Evolutionary conservation across 768 basidiomycete species (phyloP), one percentile per base, ranked within the genome.

Genomic region (Lactifluus hygrophoroides): DNA sequence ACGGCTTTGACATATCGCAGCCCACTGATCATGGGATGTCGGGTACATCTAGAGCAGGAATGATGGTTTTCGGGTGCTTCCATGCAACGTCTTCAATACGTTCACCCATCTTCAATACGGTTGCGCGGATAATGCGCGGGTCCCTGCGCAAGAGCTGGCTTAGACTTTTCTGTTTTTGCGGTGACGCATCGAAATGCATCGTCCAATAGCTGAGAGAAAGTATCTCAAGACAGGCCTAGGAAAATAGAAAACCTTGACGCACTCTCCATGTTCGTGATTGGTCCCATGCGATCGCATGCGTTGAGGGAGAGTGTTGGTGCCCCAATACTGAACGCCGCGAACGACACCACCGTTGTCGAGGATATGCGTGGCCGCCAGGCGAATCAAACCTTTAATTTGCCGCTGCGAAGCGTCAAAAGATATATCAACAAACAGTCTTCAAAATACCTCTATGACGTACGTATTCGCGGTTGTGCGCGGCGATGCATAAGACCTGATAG

Each of bases 161-260:
- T n/a, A 95, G 75, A 0, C 78, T 74, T 6, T 75, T 74, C 49
- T 94, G 75, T 0, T 82, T 84, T 38, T 75, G 75, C 11, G 92
- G 92, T 9, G 87, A 86, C 3, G 89, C 82, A 75, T 95, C 93
- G 69, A 94, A 95, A 68, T 90, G 81, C 76, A 95, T 80, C 4
- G 87, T 85, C 90, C 90, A 94, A 69, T 93, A 93, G 65, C 92
- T 94, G 65, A 52, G 50, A 23, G 52, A 16, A 14, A 19, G 35
- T 5, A 6, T 40, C 57, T 69, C 25, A 63, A 23, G 14, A 51
- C 32, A 40, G 46, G 34, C 14, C 48, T 43, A 28, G 6, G 40
- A 60, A n/a, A 25, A 48, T 0, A 32, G 23, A 42, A 16, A 32
- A 52, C 7, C 30, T 17, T 10, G 3, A 87, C 91, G 70, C 67